Evolutionary conservation across 352 stramenopile species (phyloP), one percentile per base, ranked within the genome.

Genomic region (Elongisporangium prolatum): DNA sequence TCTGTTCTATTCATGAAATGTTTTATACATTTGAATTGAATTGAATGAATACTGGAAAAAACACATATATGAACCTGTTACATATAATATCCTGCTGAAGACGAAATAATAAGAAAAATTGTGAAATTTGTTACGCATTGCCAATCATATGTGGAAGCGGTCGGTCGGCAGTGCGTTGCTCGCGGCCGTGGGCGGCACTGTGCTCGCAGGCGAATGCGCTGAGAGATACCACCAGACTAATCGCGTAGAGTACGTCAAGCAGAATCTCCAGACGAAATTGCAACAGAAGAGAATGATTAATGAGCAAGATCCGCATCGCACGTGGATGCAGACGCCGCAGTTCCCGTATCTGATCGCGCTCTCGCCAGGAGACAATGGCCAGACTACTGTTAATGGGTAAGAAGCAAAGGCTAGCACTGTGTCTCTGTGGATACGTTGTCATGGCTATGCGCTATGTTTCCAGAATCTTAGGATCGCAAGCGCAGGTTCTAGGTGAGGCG

Each of bases 341-440:
- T 88, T 93, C 25, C 83, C 83, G 17, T 91, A 87, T 51, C 52
- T 91, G 47, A 38, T 93, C 28, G 76, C 73, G 10, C 64, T 84
- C 11, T 87, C 83, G 0, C 40, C 72, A 7, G 83, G 76, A 9
- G 83, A 93, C 56, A 74, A 85, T 21, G 75, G 69, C 1, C 55
- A 25, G 0, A 55, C 66, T 16, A 74, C 84, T 6, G 49, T 44
- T 1, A 63, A 63, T 24, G 54, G 48, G 75, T 86, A 70, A 44
- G 64, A 20, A n/a, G 28, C 18, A 28, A 21, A 21, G 11, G 8
- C 16, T 58, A 1, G 10, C 0, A 11, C 17, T 38, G 2, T n/a
- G 24, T 24, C 8, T 17, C 17, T 52, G 11, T 56, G 17, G 38
- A 28, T 62, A 6, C 24, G 18, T 51, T 8, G 38, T 57, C 20